These are phyloP conservation scores for Cercospora sp. DNA, from an alignment of 2,329 filamentous ascomycete species.

Conservation along the genomic window DNA sequence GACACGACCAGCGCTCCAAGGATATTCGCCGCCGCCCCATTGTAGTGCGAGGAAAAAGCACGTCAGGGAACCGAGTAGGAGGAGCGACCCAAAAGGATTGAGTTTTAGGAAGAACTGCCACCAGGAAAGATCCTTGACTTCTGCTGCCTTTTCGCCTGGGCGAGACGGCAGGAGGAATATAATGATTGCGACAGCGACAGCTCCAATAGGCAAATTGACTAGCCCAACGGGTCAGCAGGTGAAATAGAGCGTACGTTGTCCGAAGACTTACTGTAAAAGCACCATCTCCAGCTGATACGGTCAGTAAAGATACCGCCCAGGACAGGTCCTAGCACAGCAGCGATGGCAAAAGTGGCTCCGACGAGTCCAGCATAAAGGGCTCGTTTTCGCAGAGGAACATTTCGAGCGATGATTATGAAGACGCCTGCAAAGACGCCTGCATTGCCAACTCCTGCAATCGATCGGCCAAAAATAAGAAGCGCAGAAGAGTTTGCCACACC, in stretches of 20 bases:
- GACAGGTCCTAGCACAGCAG: constrained; percentile 52
- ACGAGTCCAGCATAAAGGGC: constrained; percentile 31
- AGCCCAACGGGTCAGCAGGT: not conserved
- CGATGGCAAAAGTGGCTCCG: constrained; percentile 46
- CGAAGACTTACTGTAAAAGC: constrained; percentile 44
- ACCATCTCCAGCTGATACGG: constrained; percentile 52
- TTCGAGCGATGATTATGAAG: constrained; percentile 30
- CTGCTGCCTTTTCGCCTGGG: constrained; percentile 39
- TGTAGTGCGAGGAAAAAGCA: constrained; percentile 49
- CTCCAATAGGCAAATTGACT: constrained; percentile 53
- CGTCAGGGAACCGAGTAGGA: constrained; percentile 42
- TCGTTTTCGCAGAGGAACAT: constrained; percentile 24
- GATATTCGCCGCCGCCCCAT: constrained; percentile 48
- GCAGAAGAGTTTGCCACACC: constrained; percentile 49
- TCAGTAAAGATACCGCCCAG: constrained; percentile 54
- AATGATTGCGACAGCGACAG: constrained; percentile 33
- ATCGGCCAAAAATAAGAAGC: constrained; percentile 55
- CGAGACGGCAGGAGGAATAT: constrained; percentile 31
- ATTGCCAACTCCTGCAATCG: constrained; percentile 55
- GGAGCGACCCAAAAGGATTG: constrained; percentile 43
- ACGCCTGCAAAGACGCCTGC: constrained; percentile 52
- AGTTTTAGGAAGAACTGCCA: constrained; percentile 35
- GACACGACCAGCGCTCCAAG: constrained; percentile 43
- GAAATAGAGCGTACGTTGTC: constrained; percentile 48
- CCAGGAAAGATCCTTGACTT: constrained; percentile 20